Conservation (phyloP, 129 eudicot species). For the Artemisia tridentata region DNA sequence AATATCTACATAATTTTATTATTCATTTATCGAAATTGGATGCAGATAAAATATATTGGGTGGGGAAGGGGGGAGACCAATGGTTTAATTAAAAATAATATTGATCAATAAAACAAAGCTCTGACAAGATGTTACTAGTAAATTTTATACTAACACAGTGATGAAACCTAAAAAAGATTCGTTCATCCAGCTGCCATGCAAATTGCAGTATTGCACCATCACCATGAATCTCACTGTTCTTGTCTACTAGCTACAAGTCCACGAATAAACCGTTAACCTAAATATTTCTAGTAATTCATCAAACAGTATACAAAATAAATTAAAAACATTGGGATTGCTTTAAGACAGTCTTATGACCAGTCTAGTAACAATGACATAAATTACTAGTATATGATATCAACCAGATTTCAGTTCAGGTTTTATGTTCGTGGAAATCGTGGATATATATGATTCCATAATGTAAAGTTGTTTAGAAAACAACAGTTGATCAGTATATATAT, state of each 20-base stretch:
- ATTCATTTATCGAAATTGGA: neutral
- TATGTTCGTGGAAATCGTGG: no score
- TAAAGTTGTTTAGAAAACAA: no score
- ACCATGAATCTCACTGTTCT: neutral
- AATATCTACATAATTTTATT: no score
- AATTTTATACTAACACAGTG: neutral
- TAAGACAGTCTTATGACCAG: neutral
- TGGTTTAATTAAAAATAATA: neutral
- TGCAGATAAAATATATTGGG: neutral
- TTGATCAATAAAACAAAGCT: slow-evolving; percentile 3
- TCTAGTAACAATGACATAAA: no score
- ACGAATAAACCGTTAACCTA: neutral
- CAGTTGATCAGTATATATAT: no score
- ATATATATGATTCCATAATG: no score
- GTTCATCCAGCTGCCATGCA: slow-evolving; percentile 3
- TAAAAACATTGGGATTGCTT: neutral
- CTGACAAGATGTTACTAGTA: slow-evolving; percentile 12
- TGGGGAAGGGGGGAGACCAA: neutral
- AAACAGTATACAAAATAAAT: neutral
- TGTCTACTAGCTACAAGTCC: neutral
- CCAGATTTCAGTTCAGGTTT: no score
- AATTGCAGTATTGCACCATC: neutral
- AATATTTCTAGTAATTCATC: neutral
- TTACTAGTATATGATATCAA: no score
- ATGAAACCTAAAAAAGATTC: slow-evolving; percentile 18